Percentiles rank a stretch among this genome's conserved stretches.
phyloP scores from a whole-genome alignment of 768 basidiomycete genomes.

The Kwoniella newhampshirensis region DNA sequence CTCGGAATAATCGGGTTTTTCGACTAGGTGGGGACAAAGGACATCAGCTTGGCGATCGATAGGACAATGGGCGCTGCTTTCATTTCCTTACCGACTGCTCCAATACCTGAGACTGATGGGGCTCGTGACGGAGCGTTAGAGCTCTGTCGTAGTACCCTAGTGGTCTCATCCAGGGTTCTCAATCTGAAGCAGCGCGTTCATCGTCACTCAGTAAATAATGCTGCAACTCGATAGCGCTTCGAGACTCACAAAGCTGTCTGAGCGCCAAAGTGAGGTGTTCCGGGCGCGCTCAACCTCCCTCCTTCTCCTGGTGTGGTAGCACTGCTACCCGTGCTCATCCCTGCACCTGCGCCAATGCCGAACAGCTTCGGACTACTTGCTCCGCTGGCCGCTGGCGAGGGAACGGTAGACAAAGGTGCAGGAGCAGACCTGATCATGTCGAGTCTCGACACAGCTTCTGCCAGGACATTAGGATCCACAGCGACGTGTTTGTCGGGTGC shows the following conservation, averaged over 20 bases:
- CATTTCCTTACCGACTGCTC: slow-evolving; percentile 43
- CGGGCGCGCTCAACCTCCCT: slow-evolving; percentile 32
- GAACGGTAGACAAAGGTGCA: slow-evolving; percentile 27
- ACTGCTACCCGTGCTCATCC: background rate
- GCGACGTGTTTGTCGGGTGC: background rate
- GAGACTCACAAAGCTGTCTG: slow-evolving; percentile 45
- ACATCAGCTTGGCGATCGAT: background rate
- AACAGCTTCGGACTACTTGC: slow-evolving; percentile 24
- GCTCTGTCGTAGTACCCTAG: slow-evolving; percentile 44
- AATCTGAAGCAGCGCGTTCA: slow-evolving; percentile 18
- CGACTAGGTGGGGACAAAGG: slow-evolving; percentile 61
- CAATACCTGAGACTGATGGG: slow-evolving; percentile 52
- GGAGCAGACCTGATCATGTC: slow-evolving; percentile 35
- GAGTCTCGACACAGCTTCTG: slow-evolving; percentile 39
- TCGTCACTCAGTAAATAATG: too few relatives aligned
- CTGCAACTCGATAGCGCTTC: background rate
- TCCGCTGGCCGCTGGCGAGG: slow-evolving; percentile 19
- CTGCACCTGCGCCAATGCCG: slow-evolving; percentile 7
- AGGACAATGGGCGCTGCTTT: background rate
- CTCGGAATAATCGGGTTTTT: slow-evolving; percentile 97
- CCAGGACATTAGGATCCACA: slow-evolving; percentile 35
- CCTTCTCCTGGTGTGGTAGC: slow-evolving; percentile 12
- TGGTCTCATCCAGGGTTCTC: slow-evolving; percentile 47
- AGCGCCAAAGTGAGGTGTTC: slow-evolving; percentile 53
- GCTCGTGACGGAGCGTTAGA: slow-evolving; percentile 41